phyloP scores from a whole-genome alignment of 331 rosid genomes.

The Acacia concinna region DNA sequence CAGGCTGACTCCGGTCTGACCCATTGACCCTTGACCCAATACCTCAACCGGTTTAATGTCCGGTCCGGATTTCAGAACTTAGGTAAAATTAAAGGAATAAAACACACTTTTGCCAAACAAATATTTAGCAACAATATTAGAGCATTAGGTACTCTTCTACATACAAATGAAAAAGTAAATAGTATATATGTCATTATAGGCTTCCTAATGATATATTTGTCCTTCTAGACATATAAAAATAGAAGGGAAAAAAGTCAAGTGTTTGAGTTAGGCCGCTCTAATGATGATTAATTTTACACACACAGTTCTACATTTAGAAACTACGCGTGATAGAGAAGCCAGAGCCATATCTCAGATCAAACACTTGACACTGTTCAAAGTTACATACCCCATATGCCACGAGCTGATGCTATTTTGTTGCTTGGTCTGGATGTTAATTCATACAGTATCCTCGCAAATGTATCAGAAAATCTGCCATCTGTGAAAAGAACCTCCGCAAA shows the following conservation, averaged over 20 bases:
- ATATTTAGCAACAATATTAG: neutral
- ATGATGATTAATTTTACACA: slow-evolving; percentile 18
- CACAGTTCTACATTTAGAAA: slow-evolving; percentile 35
- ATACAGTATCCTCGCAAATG: slow-evolving; percentile 85
- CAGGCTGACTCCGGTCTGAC: too few species aligned
- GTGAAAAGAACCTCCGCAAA: slow-evolving; percentile 89
- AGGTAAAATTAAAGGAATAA: too few species aligned
- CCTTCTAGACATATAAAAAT: neutral
- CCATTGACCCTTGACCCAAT: too few species aligned
- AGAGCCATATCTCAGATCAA: slow-evolving; percentile 14
- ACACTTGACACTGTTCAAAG: neutral
- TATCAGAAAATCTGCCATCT: slow-evolving; percentile 77
- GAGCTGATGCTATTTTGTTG: slow-evolving; percentile 77
- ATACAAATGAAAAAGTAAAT: neutral
- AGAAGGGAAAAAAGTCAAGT: neutral
- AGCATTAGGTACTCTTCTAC: neutral
- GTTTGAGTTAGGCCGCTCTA: slow-evolving; percentile 5
- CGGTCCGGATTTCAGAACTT: too few species aligned
- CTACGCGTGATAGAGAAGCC: slow-evolving; percentile 26
- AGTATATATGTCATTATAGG: neutral
- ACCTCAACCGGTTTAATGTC: too few species aligned
- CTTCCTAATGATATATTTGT: neutral
- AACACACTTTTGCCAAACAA: too few species aligned
- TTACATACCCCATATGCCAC: slow-evolving; percentile 99
- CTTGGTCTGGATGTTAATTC: slow-evolving; percentile 90